Conservation (phyloP, 1,284 basidiomycete species). For the Ganoderma resinaceum region DNA sequence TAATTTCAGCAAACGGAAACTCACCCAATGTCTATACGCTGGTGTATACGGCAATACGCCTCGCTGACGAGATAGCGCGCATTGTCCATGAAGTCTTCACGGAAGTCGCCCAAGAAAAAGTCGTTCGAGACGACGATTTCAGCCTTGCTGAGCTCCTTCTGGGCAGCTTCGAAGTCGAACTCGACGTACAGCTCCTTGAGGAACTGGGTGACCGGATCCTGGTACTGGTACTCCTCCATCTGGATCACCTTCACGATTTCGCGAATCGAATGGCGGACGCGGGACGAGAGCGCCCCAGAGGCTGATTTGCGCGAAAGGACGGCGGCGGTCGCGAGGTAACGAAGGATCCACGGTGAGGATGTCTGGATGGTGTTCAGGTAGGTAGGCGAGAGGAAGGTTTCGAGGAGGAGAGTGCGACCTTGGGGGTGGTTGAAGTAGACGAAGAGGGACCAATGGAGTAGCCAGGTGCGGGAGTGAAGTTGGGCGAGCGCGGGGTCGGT, state of each 20-base stretch:
- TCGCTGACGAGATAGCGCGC: constrained; percentile 96
- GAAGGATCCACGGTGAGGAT: constrained; percentile 92
- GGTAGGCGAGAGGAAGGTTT: constrained; percentile 94
- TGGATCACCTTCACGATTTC: constrained; percentile 92
- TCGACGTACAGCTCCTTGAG: constrained; percentile 93
- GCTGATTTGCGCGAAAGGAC: constrained; percentile 84
- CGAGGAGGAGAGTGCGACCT: constrained; percentile 92
- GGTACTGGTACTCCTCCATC: constrained; percentile 94
- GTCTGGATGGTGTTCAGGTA: constrained; percentile 99
- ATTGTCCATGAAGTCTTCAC: constrained; percentile 95
- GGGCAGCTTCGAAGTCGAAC: constrained; percentile 91
- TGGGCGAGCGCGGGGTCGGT: constrained; percentile 73
- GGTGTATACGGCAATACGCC: constrained; percentile 97
- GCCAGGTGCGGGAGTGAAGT: constrained; percentile 96
- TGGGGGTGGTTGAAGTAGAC: constrained; percentile 98
- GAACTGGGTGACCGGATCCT: constrained; percentile 94
- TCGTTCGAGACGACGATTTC: constrained; percentile 89
- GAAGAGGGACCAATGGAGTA: constrained; percentile 98
- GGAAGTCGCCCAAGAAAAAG: constrained; percentile 93
- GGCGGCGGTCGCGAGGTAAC: constrained; percentile 94
- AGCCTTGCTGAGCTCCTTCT: constrained; percentile 81
- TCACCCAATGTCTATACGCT: constrained; percentile 93
- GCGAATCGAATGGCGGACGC: constrained; percentile 84
- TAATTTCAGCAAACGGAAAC: constrained; percentile 57
- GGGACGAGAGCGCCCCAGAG: constrained; percentile 57